Percentiles rank a stretch among this genome's conserved stretches.
Evolutionary conservation across 305 asterid genomes (phyloP).

Genomic region (Fraxinus paxiana): DNA sequence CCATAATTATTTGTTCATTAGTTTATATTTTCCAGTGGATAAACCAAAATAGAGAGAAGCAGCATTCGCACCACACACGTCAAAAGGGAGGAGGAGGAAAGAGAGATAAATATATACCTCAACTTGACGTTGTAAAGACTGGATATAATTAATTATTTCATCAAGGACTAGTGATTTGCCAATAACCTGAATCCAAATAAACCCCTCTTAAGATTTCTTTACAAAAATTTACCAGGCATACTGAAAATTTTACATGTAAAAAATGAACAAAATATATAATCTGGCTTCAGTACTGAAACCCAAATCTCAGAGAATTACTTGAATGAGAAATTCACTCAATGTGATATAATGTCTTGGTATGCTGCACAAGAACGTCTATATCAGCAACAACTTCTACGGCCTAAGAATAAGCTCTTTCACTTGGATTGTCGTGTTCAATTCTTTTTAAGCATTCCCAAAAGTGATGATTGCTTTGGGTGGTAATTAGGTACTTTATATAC

Average conservation of each 20-base stretch:
- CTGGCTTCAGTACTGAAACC: neutral
- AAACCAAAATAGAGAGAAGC: neutral
- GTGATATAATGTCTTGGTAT: neutral
- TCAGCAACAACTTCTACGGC: constrained; percentile 1
- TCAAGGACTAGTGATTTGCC: constrained; percentile 91
- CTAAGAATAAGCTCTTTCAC: neutral
- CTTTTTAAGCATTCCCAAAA: neutral
- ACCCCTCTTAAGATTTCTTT: neutral
- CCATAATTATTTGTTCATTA: constrained; percentile 16
- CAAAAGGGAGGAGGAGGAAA: neutral
- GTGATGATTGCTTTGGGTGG: neutral
- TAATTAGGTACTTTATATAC: neutral
- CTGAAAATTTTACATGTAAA: neutral
- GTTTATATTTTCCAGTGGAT: neutral
- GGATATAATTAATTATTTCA: constrained; percentile 87
- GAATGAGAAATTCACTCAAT: constrained; percentile 2
- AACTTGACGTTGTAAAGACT: constrained; percentile 81
- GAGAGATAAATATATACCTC: constrained; percentile 47
- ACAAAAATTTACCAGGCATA: constrained; percentile 2
- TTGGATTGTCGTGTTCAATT: neutral
- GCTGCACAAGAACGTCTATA: constrained; percentile 17
- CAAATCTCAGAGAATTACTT: neutral
- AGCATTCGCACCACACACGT: neutral
- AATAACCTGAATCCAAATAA: constrained; percentile 55
- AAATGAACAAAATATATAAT: neutral